phyloP scores from a whole-genome alignment of 345 rosid genomes.

The Euphorbia tirucalli region DNA sequence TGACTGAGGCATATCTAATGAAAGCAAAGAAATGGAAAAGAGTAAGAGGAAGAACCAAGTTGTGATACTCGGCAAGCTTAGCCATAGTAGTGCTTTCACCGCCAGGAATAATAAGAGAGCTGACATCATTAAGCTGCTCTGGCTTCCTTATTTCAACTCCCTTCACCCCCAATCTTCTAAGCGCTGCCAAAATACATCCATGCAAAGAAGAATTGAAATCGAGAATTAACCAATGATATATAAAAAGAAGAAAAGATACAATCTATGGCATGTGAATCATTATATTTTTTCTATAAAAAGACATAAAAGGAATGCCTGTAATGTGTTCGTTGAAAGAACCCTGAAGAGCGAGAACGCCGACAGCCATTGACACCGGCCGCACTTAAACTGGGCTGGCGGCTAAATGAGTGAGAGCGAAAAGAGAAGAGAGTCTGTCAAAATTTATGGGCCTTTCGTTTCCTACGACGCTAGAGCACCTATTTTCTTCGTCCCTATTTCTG shows the following conservation, averaged over 20 bases:
- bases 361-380: slow-evolving; percentile 37
- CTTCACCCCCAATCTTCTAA: slow-evolving; percentile 79
- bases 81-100: slow-evolving; percentile 99
- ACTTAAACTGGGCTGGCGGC: slow-evolving; percentile 2
- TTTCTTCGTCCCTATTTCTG: not conserved
- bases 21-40: not conserved
- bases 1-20: not conserved
- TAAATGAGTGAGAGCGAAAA: not conserved
- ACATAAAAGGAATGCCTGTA: slow-evolving; percentile 50
- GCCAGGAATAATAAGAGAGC: slow-evolving; percentile 91
- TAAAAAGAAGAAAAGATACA: not conserved
- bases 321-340: slow-evolving; percentile 98
- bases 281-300: no score
- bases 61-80: slow-evolving; percentile 86
- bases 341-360: slow-evolving; percentile 93
- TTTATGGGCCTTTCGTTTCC: slow-evolving; percentile 15
- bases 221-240: not conserved
- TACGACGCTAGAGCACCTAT: not conserved
- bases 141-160: slow-evolving; percentile 88
- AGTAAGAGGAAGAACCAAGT: slow-evolving; percentile 43
- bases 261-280: not conserved
- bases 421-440: not conserved
- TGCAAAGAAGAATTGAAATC: not conserved
- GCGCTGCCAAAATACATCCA: slow-evolving; percentile 33
- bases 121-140: slow-evolving; percentile 65